phyloP scores from a whole-genome alignment of 2,329 filamentous ascomycete species.

The Tothia fuscella region DNA sequence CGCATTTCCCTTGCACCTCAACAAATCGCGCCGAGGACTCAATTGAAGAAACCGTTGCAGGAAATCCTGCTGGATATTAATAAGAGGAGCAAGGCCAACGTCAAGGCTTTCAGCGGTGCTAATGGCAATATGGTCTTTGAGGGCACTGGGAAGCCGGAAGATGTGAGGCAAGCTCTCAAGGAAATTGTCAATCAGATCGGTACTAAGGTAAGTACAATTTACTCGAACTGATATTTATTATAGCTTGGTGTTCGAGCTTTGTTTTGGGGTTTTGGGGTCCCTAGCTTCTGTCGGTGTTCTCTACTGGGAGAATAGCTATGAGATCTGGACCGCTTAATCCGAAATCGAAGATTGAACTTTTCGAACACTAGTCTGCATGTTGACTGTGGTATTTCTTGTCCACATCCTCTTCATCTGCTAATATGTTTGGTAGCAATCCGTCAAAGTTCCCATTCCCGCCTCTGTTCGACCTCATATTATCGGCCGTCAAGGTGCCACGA shows the following conservation, averaged over 20 bases:
- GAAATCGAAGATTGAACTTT: too few species aligned
- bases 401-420: conserved; percentile 11
- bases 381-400: too few species aligned
- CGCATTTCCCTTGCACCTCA: conserved; percentile 60
- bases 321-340: too few species aligned
- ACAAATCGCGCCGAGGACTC: conserved; percentile 61
- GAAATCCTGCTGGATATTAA: conserved; percentile 89
- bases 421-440: conserved; percentile 39
- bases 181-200: conserved; percentile 83
- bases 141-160: conserved; percentile 70
- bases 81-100: conserved; percentile 74
- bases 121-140: conserved; percentile 69
- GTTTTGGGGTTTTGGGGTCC: neutral
- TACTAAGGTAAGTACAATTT: conserved; percentile 50
- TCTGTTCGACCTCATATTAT: conserved; percentile 85
- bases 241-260: neutral
- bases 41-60: conserved; percentile 72
- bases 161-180: conserved; percentile 77
- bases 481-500: conserved; percentile 77
- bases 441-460: conserved; percentile 69
- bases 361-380: too few species aligned
- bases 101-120: conserved; percentile 64
- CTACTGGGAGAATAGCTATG: too few species aligned
- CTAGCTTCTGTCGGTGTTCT: too few species aligned
- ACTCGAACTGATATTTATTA: neutral